A percentile compares a stretch with the other conserved stretches of the same genome.
Evolutionary conservation across 2,329 filamentous ascomycete genomes (phyloP).

Genomic region (Simplicillium sp.): DNA sequence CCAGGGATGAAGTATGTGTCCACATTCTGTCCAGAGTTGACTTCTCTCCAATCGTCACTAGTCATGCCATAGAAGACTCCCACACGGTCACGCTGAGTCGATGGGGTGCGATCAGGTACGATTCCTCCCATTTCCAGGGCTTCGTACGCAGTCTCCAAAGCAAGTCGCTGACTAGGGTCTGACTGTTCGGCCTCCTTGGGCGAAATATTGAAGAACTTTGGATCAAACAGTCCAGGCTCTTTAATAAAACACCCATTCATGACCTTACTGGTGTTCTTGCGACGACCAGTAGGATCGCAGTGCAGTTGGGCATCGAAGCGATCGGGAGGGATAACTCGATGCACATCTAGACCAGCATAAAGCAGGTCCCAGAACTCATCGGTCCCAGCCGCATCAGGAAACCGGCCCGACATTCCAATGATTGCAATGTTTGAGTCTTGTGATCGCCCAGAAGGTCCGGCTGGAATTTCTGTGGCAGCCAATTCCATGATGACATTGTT

Average conservation of each 20-base stretch:
- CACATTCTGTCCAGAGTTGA: slow-evolving; percentile 62
- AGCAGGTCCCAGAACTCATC: slow-evolving; percentile 55
- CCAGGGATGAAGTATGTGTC: slow-evolving; percentile 46
- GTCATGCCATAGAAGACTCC: slow-evolving; percentile 71
- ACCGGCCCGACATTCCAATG: slow-evolving; percentile 49
- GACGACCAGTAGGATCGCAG: slow-evolving; percentile 55
- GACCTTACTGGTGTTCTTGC: slow-evolving; percentile 56
- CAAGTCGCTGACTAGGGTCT: slow-evolving; percentile 65
- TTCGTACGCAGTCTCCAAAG: slow-evolving; percentile 65
- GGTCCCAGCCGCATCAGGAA: slow-evolving; percentile 29
- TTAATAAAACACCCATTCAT: slow-evolving; percentile 61
- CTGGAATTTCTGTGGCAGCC: neutral
- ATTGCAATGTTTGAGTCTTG: slow-evolving; percentile 60
- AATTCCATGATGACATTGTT: neutral
- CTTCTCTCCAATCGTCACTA: slow-evolving; percentile 71
- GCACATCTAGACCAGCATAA: slow-evolving; percentile 56
- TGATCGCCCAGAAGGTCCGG: slow-evolving; percentile 2
- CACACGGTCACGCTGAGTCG: slow-evolving; percentile 46
- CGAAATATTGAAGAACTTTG: slow-evolving; percentile 72
- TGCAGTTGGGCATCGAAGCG: slow-evolving; percentile 59
- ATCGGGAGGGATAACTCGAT: slow-evolving; percentile 51
- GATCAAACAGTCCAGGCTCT: slow-evolving; percentile 62
- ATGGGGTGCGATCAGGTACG: slow-evolving; percentile 53
- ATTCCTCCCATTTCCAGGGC: slow-evolving; percentile 67
- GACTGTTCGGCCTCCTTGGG: slow-evolving; percentile 63